Evolutionary conservation across 768 basidiomycete species (phyloP).

Genomic region (Botryobasidium botryosum): DNA sequence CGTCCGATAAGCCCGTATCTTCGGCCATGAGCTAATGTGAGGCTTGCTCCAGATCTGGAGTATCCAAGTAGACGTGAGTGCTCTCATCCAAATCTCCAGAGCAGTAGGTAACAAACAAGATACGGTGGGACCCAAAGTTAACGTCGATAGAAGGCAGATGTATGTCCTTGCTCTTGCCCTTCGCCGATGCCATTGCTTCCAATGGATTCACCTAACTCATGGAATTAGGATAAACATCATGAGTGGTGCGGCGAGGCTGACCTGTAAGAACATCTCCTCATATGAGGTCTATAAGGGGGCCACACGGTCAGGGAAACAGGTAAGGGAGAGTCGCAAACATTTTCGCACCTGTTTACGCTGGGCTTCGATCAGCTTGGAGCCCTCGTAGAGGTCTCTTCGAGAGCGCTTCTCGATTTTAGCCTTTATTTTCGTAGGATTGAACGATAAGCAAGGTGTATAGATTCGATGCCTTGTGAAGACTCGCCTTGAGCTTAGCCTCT

Average conservation of each 20-base stretch:
- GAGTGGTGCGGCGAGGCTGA: constrained; percentile 14
- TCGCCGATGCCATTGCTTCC: constrained; percentile 54
- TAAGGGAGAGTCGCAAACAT: background rate
- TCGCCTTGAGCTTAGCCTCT: constrained; percentile 83
- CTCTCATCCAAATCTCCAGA: constrained; percentile 1
- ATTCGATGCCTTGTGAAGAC: constrained; percentile 3
- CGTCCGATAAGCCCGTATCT: constrained; percentile 87
- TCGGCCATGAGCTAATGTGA: constrained; percentile 77
- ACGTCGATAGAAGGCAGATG: constrained; percentile 92
- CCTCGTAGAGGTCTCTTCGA: constrained; percentile 80
- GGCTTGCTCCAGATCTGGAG: constrained; percentile 58
- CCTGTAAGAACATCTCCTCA: constrained; percentile 99
- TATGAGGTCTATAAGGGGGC: constrained; percentile 65
- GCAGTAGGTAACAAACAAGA: constrained; percentile 38
- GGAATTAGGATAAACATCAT: background rate
- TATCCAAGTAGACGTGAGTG: constrained; percentile 4
- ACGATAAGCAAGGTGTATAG: background rate
- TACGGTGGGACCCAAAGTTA: constrained; percentile 87
- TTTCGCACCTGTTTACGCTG: constrained; percentile 64
- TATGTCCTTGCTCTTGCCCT: constrained; percentile 96
- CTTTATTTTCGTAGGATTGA: constrained; percentile 21
- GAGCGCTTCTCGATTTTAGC: constrained; percentile 97
- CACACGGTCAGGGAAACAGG: background rate
- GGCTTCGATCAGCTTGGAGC: constrained; percentile 85
- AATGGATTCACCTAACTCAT: constrained; percentile 68